phyloP scores from a whole-genome alignment of 306 rosid species.

The Fragaria nilgerrensis region DNA sequence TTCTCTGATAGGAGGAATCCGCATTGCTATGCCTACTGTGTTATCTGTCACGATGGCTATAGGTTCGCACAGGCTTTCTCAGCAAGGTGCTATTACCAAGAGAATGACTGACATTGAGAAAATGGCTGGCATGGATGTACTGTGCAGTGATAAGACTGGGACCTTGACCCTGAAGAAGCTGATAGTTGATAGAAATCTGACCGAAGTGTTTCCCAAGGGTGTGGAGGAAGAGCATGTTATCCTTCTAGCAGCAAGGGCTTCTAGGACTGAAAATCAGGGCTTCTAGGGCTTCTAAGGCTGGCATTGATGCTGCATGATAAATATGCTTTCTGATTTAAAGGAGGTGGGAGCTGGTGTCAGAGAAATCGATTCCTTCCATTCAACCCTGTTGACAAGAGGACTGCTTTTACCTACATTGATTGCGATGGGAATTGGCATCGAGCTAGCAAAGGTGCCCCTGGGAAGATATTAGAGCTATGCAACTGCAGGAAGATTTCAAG shows the following conservation, averaged over 20 bases:
- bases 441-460: conserved; percentile 98
- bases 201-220: conserved; percentile 86
- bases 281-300: too few relatives aligned
- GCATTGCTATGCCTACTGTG: conserved; percentile 99
- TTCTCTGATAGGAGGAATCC: conserved; percentile 97
- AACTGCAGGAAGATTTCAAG: conserved; percentile 79
- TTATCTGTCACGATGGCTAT: conserved; percentile 99
- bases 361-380: conserved; percentile 92
- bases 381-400: conserved; percentile 98
- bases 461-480: conserved; percentile 81
- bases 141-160: conserved; percentile 98
- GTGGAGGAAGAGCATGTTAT: conserved; percentile 79
- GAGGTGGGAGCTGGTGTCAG: conserved; percentile 93
- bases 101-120: conserved; percentile 99
- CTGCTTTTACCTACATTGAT: conserved; percentile 94
- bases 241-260: conserved; percentile 96
- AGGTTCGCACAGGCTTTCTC: conserved; percentile 97
- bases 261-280: conserved; percentile 99
- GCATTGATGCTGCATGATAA: conserved; percentile 92
- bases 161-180: conserved; percentile 88
- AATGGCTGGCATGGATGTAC: conserved; percentile 99
- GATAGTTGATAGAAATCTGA: conserved; percentile 71
- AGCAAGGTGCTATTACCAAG: conserved; percentile 97
- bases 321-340: conserved; percentile 96
- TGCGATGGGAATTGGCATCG: conserved; percentile 85